phyloP scores from a whole-genome alignment of 345 rosid species.

The Turnera subulata region DNA sequence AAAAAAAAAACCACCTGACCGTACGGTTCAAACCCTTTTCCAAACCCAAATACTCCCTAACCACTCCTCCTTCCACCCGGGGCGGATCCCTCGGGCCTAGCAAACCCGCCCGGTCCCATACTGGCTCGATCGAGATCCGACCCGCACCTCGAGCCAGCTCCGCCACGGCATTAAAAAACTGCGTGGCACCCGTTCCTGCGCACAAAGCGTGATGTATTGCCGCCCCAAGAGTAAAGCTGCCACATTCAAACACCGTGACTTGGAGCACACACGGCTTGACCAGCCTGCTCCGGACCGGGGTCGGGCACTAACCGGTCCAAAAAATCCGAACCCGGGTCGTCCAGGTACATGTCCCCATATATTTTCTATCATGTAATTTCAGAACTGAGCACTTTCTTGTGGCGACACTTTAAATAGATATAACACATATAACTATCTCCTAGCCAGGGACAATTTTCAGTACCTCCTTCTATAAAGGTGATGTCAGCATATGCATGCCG shows the following conservation, averaged over 20 bases:
- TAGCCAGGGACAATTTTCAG: too few species aligned
- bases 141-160: slow-evolving; percentile 67
- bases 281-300: slow-evolving; percentile 44
- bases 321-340: slow-evolving; percentile 50
- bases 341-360: too few species aligned
- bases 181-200: slow-evolving; percentile 82
- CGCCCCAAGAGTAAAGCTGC: slow-evolving; percentile 69
- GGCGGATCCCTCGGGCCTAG: slow-evolving; percentile 68
- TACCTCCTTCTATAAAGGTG: too few species aligned
- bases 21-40: slow-evolving; percentile 42
- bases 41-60: slow-evolving; percentile 44
- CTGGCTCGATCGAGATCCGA: slow-evolving; percentile 42
- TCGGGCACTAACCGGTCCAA: slow-evolving; percentile 56
- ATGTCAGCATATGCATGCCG: too few species aligned
- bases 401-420: too few species aligned
- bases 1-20: too few species aligned
- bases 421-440: too few species aligned
- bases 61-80: slow-evolving; percentile 41
- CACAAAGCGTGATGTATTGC: slow-evolving; percentile 64
- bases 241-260: slow-evolving; percentile 66
- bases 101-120: slow-evolving; percentile 56
- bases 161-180: slow-evolving; percentile 57
- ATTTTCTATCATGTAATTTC: too few species aligned
- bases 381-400: too few species aligned
- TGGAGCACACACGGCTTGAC: slow-evolving; percentile 65